Evolutionary conservation across 164 flowering plant species (phyloP).

Genomic region (Chimonanthus salicifolius): DNA sequence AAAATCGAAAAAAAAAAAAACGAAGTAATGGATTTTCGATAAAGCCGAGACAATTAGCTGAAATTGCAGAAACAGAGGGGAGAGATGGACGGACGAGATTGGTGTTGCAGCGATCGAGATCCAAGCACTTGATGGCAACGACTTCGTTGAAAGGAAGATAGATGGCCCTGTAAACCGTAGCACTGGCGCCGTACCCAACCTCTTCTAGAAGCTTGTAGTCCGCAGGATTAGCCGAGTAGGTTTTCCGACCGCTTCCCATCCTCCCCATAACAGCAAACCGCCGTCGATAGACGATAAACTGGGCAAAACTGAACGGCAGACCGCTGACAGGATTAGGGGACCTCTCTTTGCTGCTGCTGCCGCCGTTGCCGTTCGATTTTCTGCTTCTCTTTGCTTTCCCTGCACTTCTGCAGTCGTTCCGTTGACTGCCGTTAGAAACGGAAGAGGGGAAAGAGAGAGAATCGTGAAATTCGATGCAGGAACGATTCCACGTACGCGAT

Average conservation of each 20-base stretch:
- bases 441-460: conserved; percentile 2
- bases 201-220: conserved; percentile 91
- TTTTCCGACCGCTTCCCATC: conserved; percentile 38
- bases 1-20: neutral
- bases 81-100: conserved; percentile 56
- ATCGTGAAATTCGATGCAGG: too few relatives aligned
- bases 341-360: neutral
- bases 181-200: conserved; percentile 90
- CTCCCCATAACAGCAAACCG: conserved; percentile 33
- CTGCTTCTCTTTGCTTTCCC: neutral
- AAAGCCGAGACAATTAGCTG: neutral
- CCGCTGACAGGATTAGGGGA: neutral
- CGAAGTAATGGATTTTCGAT: neutral
- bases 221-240: conserved; percentile 42
- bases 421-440: conserved; percentile 38
- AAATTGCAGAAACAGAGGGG: neutral
- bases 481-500: neutral
- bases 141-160: conserved; percentile 77
- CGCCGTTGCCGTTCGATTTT: neutral
- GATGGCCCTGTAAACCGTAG: conserved; percentile 86
- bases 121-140: conserved; percentile 91
- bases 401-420: neutral
- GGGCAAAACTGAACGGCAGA: neutral
- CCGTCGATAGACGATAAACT: neutral
- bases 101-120: conserved; percentile 94